These are phyloP conservation scores for Globisporangium orthogonon DNA, from an alignment of 352 stramenopile genomes.

Conservation along the genomic window DNA sequence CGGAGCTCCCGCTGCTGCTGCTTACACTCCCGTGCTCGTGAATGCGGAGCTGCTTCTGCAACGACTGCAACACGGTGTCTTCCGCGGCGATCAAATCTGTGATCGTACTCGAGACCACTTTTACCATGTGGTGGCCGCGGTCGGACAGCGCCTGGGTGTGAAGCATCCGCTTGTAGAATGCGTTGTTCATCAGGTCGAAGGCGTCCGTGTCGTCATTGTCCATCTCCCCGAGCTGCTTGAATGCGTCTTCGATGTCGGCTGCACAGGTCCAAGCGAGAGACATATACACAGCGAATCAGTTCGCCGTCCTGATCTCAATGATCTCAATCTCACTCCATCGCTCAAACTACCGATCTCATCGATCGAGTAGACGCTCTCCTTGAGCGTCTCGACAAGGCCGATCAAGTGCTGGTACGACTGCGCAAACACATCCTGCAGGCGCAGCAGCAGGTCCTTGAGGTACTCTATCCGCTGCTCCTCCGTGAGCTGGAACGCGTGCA, in stretches of 20 bases:
- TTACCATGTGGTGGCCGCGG: slow-evolving; percentile 50
- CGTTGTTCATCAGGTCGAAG: slow-evolving; percentile 46
- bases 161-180: slow-evolving; percentile 59
- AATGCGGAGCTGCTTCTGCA: slow-evolving; percentile 48
- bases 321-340: background rate
- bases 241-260: slow-evolving; percentile 75
- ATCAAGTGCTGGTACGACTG: slow-evolving; percentile 37
- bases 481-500: slow-evolving; percentile 75
- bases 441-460: slow-evolving; percentile 66
- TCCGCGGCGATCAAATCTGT: slow-evolving; percentile 54
- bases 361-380: slow-evolving; percentile 38
- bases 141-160: slow-evolving; percentile 69
- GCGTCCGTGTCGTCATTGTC: slow-evolving; percentile 34
- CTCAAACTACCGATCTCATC: slow-evolving; percentile 53
- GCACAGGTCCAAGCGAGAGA: background rate
- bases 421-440: slow-evolving; percentile 51
- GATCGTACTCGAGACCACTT: slow-evolving; percentile 40
- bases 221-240: slow-evolving; percentile 46
- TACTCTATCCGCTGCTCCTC: slow-evolving; percentile 82
- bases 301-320: too few relatives aligned
- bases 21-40: slow-evolving; percentile 32
- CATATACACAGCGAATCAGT: background rate
- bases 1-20: slow-evolving; percentile 16
- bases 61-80: slow-evolving; percentile 37
- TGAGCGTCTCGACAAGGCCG: slow-evolving; percentile 42